Percentiles rank a stretch among this genome's conserved stretches.
Conservation (phyloP, 805 yeast species). For the Candida awuae region DNA sequence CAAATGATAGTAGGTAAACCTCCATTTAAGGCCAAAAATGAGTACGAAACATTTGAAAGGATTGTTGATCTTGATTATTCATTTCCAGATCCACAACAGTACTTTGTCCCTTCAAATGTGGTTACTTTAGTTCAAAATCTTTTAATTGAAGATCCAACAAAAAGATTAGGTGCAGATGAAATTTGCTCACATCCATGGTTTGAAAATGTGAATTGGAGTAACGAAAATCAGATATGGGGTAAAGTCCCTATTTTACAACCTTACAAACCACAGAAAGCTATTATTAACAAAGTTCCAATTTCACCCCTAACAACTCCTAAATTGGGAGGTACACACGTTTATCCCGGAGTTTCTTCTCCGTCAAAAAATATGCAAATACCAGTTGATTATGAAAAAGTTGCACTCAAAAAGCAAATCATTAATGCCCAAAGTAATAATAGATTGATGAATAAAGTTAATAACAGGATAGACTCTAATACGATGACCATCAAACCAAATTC, state of each 20-base stretch:
- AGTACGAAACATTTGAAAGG: constrained; percentile 79
- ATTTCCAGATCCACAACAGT: constrained; percentile 51
- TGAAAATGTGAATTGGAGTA: constrained; percentile 54
- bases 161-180: constrained; percentile 48
- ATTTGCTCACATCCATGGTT: constrained; percentile 72
- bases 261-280: constrained; percentile 37
- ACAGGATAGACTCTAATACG: constrained; percentile 24
- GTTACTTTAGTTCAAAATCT: constrained; percentile 61
- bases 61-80: constrained; percentile 70
- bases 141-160: constrained; percentile 62
- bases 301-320: neutral
- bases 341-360: no score
- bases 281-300: neutral
- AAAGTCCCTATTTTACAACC: constrained; percentile 64
- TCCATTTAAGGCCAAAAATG: constrained; percentile 83
- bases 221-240: constrained; percentile 63
- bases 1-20: constrained; percentile 81
- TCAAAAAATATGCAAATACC: no score
- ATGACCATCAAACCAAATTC: constrained; percentile 14
- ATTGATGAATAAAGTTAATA: constrained; percentile 28
- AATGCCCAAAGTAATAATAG: constrained; percentile 28
- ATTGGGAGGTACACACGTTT: no score
- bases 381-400: neutral
- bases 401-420: constrained; percentile 24
- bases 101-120: constrained; percentile 52